Evolutionary conservation across 2,329 filamentous ascomycete species (phyloP), one percentile per base, ranked within the genome.

Genomic region (Sphaerulina musiva): DNA sequence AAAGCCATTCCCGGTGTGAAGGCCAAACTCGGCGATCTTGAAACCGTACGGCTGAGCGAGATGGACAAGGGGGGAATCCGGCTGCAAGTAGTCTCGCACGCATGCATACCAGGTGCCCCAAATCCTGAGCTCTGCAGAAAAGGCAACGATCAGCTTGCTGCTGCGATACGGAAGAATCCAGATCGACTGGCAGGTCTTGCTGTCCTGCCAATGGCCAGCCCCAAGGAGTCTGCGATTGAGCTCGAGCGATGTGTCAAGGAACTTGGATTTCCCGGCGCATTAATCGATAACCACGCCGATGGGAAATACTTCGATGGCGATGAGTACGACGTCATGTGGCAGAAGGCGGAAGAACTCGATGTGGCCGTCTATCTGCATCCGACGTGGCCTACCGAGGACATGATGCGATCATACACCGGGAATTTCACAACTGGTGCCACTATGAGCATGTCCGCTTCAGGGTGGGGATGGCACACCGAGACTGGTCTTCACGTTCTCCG

Each of bases 311-410:
- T 66, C 61, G 69, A 71, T 46, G 65, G 64, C 39, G 46, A 52
- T 0, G 64, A 64, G 42, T 68, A 68, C 50, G 62, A 64, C 46
- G 43, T 55, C 11, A 67, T 68, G 61, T 69, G 68, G 62, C 53
- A 46, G 34, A 65, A 60, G 43, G 73, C 72, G 3, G 60, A 67
- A 38, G 69, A 73, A 17, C 69, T 80, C 0, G 73, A 78, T 53
- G 75, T 78, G 1, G 75, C 77, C 0, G 68, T 79, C 20, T 80
- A 80, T 59, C 69, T 80, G 23, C 78, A 80, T 55, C 77, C 78
- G 6, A 73, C 71, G 0, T 73, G 69, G 61, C 68, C 74, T 20
- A 69, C 69, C 23, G 70, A 66, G 41, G 66, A 63, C 50, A 72
- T 63, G 71, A 72, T 54, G 61, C 70, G 36, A 63, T 34, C 62